Percentiles rank a stretch among this genome's conserved stretches.
phyloP scores from a whole-genome alignment of 441 rosid genomes.

The Omphalea diandra region DNA sequence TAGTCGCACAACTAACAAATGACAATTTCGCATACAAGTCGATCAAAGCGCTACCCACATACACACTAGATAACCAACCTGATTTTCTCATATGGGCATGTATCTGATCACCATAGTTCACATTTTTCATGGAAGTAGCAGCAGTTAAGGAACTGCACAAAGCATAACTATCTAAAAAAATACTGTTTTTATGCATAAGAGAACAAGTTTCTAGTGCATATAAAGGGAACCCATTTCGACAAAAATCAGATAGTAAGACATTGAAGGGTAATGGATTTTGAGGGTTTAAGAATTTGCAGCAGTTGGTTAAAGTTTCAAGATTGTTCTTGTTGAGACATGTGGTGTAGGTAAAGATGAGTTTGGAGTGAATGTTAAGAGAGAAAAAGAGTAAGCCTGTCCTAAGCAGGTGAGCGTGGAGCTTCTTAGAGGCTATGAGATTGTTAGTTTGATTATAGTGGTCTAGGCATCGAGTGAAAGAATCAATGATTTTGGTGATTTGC shows the following conservation, averaged over 20 bases:
- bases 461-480: constrained; percentile 23
- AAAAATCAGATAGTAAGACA: constrained; percentile 39
- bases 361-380: constrained; percentile 25
- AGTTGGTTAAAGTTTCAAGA: constrained; percentile 32
- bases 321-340: constrained; percentile 25
- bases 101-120: constrained; percentile 43
- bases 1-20: constrained; percentile 29
- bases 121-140: constrained; percentile 29
- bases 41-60: constrained; percentile 51
- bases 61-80: constrained; percentile 51
- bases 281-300: constrained; percentile 37
- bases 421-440: constrained; percentile 29
- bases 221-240: constrained; percentile 39
- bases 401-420: constrained; percentile 37
- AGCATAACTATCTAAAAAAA: constrained; percentile 46
- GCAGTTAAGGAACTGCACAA: constrained; percentile 45
- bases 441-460: constrained; percentile 26
- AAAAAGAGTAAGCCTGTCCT: constrained; percentile 31
- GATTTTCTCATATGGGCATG: constrained; percentile 41
- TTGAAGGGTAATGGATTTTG: constrained; percentile 41
- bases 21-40: constrained; percentile 42
- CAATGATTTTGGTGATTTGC: constrained; percentile 10
- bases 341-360: constrained; percentile 38
- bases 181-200: constrained; percentile 41
- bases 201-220: constrained; percentile 41